Evolutionary conservation across 208 protist genomes (phyloP), one percentile per base, ranked within the genome.

Genomic region (Herpetomonas muscarum): DNA sequence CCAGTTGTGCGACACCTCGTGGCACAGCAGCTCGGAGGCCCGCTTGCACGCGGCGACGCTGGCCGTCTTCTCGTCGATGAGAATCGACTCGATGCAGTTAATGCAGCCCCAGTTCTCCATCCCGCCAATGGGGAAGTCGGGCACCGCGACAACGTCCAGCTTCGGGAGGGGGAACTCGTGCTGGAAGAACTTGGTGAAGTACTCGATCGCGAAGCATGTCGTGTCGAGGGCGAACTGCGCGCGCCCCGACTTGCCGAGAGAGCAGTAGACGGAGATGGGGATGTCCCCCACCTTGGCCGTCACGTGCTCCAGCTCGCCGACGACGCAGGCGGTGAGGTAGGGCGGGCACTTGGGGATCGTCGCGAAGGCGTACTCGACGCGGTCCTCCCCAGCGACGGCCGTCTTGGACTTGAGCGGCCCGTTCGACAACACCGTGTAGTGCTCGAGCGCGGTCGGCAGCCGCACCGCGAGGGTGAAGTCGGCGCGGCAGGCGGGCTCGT

Each of bases 1-100:
- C 97, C 96, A 99, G 73, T 97, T 94, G 79, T 99, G 97, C 30
- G 95, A 96, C 9, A 99, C 74, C 75, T 99, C 98, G 67, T 99
- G 97, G 46, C 80, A 90, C 15, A 99, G 44, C 0, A 98, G 77
- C 49, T 85, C 86, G 5, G 89, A 91, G 25, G 85, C 80, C 13
- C 70, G n/a, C 65, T 98, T 91, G 61, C 85, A 77, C 19, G 73
- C 55, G 2, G 50, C 37, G 3, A 85, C 61, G 44, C 88, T 81
- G 19, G 90, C 63, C n/a, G 51, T 80, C 30, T 55, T 32, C 41
- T 64, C 66, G 55, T 97, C 78, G 10, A 98, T 63, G 12, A 98
- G 71, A 45, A 87, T 70, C 1, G 83, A 79, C 69, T 97, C 96
- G 25, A 95, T 76, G 67, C 94, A 99, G 1, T 85, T 92, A 39